Conservation (phyloP, 192 early-diverging fungal species). For the Anaeromyces robustus region DNA sequence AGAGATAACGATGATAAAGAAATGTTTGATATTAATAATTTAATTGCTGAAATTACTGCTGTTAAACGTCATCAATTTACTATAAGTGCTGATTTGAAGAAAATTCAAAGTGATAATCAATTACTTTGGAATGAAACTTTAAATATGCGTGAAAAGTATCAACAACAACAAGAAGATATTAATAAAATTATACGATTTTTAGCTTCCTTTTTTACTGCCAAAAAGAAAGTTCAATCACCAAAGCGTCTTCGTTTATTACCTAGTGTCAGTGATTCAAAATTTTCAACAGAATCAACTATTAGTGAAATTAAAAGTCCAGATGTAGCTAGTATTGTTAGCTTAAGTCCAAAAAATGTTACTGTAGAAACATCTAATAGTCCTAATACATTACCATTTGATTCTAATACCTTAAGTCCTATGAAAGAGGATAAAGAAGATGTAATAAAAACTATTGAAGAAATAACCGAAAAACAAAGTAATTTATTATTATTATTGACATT, state of each 20-base stretch:
- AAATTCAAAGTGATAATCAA: constrained; percentile 75
- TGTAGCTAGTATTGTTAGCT: not conserved
- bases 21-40: constrained; percentile 27
- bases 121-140: constrained; percentile 74
- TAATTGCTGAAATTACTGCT: constrained; percentile 63
- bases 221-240: constrained; percentile 10
- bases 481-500: too few relatives aligned
- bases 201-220: constrained; percentile 62
- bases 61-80: constrained; percentile 82
- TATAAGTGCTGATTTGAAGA: constrained; percentile 72
- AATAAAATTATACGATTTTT: constrained; percentile 87
- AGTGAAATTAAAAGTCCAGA: not conserved
- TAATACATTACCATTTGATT: not conserved
- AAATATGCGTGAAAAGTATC: constrained; percentile 56
- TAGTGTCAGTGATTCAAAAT: not conserved
- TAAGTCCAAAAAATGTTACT: not conserved
- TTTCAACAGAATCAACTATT: not conserved
- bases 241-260: not conserved
- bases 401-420: not conserved
- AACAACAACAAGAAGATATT: constrained; percentile 77
- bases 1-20: constrained; percentile 12
- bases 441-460: not conserved
- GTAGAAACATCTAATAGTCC: not conserved
- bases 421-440: not conserved
- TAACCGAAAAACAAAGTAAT: not conserved